phyloP scores from a whole-genome alignment of 225 moss, liverwort and hornwort genomes.

The Physcomitrellopsis africana region DNA sequence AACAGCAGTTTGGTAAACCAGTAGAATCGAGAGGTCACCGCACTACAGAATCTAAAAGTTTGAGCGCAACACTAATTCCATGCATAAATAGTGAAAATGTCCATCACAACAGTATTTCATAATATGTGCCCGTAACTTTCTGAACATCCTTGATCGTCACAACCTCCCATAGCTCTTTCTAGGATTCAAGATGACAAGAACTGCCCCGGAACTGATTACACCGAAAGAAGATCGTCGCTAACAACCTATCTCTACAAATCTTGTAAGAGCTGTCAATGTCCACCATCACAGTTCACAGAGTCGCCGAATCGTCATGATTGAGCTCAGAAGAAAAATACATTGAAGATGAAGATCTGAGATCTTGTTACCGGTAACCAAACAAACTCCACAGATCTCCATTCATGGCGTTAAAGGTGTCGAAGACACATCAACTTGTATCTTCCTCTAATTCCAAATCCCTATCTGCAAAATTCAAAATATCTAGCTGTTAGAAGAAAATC shows the following conservation, averaged over 20 bases:
- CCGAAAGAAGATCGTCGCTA: neutral
- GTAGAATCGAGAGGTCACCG: too few relatives aligned
- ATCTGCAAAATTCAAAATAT: conserved; percentile 11
- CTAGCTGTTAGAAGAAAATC: neutral
- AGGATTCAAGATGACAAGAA: neutral
- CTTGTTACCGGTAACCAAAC: conserved; percentile 1
- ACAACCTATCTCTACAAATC: neutral
- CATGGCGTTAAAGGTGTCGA: neutral
- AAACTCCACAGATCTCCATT: conserved; percentile 7
- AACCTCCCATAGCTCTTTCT: too few relatives aligned
- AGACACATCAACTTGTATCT: conserved; percentile 3
- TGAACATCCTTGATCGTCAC: too few relatives aligned
- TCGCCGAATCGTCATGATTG: conserved; percentile 13
- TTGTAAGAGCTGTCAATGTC: conserved; percentile 13
- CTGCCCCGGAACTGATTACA: neutral
- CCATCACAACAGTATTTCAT: too few relatives aligned
- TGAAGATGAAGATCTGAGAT: conserved; percentile 1
- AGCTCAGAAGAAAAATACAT: conserved; percentile 5
- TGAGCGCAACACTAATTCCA: too few relatives aligned
- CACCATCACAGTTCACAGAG: conserved; percentile 8
- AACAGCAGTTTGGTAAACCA: too few relatives aligned
- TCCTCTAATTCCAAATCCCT: conserved; percentile 4
- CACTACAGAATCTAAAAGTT: too few relatives aligned
- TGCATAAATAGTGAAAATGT: too few relatives aligned
- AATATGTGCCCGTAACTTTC: too few relatives aligned